Base-by-base conservation (phyloP, 2,329 filamentous ascomycete genomes). In the Cladorrhinum sp. region DNA sequence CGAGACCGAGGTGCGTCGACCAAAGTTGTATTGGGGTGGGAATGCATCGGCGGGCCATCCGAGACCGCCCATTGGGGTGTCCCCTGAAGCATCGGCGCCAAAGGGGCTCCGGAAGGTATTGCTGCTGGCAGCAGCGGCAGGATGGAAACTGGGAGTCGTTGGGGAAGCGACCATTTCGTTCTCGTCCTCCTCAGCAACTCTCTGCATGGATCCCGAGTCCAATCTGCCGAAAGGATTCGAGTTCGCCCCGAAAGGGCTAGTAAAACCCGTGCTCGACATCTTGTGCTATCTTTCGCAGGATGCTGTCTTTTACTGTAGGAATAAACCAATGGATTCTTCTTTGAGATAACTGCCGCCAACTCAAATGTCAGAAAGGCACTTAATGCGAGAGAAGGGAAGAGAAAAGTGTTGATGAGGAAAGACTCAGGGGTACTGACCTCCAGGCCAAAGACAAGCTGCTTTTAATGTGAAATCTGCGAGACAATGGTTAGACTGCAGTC, bases 11-110 rank as follows among this genome's bases (percentile, higher is more conserved):
- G 93, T 97, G 69, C 95, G 91, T 65, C 95, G 90, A 69, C 86
- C 90, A 76, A 96, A 88, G 75, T 96, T 96, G 78, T 97, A 98
- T 74, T 98, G 93, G 68, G 85, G 89, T 59, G 95, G 95, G 72
- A 96, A 91, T 68, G 85, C 87, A 66, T 91, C 87, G 60, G 82
- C 81, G 22, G 79, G 73, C 68, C 75, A 75, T 73, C 81, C 72
- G 68, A 79, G 58, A 62, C 75, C 70, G 62, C 79, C 77, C 13
- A 79, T 76, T 20, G 79, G 79, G 20, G 72, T 68, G 49, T 84
- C 81, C 25, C 70, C 68, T 18, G 74, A 73, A 64, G 79, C 79
- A 66, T 83, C 80, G 41, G 77, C 79, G 25, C 83, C 82, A 67
- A 86, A 86, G 2, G 78, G 75, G n/a, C 74, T 76, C 32, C 79